Percentiles rank a stretch among this genome's conserved stretches.
These are phyloP conservation scores for Fusarium protoensiforme DNA, from an alignment of 2,329 filamentous ascomycete genomes.

Conservation along the genomic window DNA sequence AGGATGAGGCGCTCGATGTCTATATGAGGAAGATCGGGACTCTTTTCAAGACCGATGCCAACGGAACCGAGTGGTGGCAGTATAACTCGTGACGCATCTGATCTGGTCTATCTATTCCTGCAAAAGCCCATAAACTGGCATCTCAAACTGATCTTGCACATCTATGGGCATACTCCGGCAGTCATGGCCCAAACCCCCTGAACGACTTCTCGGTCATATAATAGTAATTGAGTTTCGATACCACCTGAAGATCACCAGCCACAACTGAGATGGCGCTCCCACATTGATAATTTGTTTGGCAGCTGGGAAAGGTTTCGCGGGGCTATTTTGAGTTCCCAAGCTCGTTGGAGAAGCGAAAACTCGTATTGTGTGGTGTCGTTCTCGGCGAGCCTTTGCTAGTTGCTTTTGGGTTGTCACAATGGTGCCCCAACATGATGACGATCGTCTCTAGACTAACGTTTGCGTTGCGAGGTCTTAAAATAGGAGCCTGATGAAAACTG, in stretches of 20 bases:
- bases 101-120: neutral
- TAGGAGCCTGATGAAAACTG: neutral
- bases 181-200: neutral
- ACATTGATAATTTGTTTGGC: neutral
- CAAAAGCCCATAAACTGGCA: neutral
- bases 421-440: neutral
- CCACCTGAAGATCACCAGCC: neutral
- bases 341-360: neutral
- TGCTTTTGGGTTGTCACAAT: neutral
- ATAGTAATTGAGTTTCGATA: neutral
- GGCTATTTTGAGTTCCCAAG: neutral
- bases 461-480: neutral
- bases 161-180: neutral
- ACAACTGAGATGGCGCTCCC: neutral
- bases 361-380: neutral
- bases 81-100: neutral
- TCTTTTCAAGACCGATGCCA: neutral
- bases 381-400: neutral
- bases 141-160: neutral
- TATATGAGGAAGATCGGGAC: neutral
- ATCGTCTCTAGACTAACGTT: neutral
- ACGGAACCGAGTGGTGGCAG: neutral
- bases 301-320: neutral
- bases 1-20: neutral
- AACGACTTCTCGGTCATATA: neutral